Base-by-base conservation (phyloP, 257 asterid species). In the Nemophila menziesii region DNA sequence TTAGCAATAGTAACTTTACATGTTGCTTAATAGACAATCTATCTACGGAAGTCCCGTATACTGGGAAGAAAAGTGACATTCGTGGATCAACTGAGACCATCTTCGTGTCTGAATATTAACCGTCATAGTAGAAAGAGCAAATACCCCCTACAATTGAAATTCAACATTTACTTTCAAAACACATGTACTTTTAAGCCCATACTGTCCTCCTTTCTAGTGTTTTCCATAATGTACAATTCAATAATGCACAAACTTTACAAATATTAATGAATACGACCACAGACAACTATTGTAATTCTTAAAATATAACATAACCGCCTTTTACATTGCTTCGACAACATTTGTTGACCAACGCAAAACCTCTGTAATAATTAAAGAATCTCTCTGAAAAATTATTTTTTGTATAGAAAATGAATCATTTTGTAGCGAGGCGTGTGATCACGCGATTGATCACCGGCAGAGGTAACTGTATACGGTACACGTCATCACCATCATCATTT, bases 391-490 rank as follows among this genome's bases (percentile, higher is more conserved):
- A 6, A 29, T 5, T 29, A 12, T 37, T 33, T 23, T 49, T 27
- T n/a, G 17, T 44, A 45, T 29, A 63, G 39, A 55, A 67, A 44
- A 86, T 86, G 94, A 77, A 71, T 36, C 58, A 49, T 46, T 52
- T 71, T 39, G 23, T 69, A 44, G 65, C 62, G 1, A 64, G 67
- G 53, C 56, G 66, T 20, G 57, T 49, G 64, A 49, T 65, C 70
- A 68, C 58, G 65, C 78, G 93, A 43, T 62, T 67, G 54, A 13
- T 64, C 52, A 5, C 65, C 58, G 77, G 71, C 43, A n/a, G n/a
- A n/a, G 67, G 73, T 21, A 54, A 52, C 47, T 39, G 38, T 15
- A 40, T 61, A 52, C 65, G 65, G 33, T 26, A 21, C 56, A n/a
- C 49, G 27, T 44, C 70, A 10, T 57, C 61, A 19, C 45, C 54